A percentile compares a stretch with the other conserved stretches of the same genome.
These are phyloP conservation scores for Petunia axillaris DNA, from an alignment of 257 asterid species.

Conservation along the genomic window DNA sequence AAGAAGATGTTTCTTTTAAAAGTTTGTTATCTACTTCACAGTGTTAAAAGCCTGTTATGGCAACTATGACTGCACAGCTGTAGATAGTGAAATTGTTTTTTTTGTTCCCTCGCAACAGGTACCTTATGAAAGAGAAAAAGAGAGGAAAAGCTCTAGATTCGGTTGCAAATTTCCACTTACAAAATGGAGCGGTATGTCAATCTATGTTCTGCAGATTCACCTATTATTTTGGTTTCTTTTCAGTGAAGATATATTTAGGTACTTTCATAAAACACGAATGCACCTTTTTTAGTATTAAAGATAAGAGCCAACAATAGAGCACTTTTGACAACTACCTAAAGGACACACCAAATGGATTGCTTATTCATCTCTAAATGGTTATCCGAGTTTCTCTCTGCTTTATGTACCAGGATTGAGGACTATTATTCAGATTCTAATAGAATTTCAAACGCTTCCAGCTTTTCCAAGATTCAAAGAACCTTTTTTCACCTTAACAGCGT, in stretches of 20 bases:
- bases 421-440: background rate
- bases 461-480: background rate
- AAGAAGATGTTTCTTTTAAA: slow-evolving; percentile 9
- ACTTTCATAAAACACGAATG: background rate
- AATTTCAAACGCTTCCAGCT: background rate
- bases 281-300: background rate
- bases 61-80: background rate
- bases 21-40: background rate
- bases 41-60: background rate
- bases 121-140: slow-evolving; percentile 87
- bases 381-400: background rate
- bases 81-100: slow-evolving; percentile 10
- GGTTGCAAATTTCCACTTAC: slow-evolving; percentile 95
- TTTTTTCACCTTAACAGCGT: background rate
- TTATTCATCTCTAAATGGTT: slow-evolving; percentile 5
- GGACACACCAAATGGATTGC: slow-evolving; percentile 5
- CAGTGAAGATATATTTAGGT: background rate
- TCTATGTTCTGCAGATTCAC: slow-evolving; percentile 23
- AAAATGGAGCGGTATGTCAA: slow-evolving; percentile 92
- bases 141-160: slow-evolving; percentile 93
- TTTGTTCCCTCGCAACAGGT: slow-evolving; percentile 49
- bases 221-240: background rate
- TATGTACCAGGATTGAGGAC: slow-evolving; percentile 1
- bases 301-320: slow-evolving; percentile 9
- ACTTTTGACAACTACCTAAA: background rate